Evolutionary conservation across 805 yeast genomes (phyloP).

Genomic region (Torulaspora delbrueckii): DNA sequence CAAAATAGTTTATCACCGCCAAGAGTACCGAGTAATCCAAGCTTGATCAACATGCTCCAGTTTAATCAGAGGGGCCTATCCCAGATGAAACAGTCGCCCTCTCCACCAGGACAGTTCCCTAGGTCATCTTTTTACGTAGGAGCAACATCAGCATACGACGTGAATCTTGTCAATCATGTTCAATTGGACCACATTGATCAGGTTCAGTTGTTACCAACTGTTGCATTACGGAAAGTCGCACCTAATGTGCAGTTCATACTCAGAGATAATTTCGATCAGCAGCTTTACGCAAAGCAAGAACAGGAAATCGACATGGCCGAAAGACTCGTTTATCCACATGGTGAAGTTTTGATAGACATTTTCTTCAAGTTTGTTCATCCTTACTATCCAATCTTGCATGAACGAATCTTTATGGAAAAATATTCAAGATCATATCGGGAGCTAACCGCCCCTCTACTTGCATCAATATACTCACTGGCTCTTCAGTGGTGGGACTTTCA

Average conservation of each 20-base stretch:
- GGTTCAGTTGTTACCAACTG: slow-evolving; percentile 60
- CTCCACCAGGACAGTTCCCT: slow-evolving; percentile 60
- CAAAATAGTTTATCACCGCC: slow-evolving; percentile 1
- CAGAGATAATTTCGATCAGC: slow-evolving; percentile 74
- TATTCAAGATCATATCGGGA: slow-evolving; percentile 88
- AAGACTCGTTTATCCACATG: slow-evolving; percentile 85
- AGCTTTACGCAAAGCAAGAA: slow-evolving; percentile 62
- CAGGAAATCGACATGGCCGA: slow-evolving; percentile 81
- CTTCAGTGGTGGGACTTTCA: slow-evolving; percentile 86
- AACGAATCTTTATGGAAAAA: slow-evolving; percentile 85
- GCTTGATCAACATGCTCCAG: slow-evolving; percentile 4
- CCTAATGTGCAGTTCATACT: slow-evolving; percentile 69
- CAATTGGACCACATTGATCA: slow-evolving; percentile 71
- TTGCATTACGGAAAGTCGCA: slow-evolving; percentile 75
- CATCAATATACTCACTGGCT: slow-evolving; percentile 85
- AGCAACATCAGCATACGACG: slow-evolving; percentile 79
- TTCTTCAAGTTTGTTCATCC: slow-evolving; percentile 88
- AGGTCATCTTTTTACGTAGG: slow-evolving; percentile 87
- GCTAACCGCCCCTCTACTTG: slow-evolving; percentile 83
- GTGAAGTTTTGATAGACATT: slow-evolving; percentile 70
- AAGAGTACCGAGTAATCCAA: slow-evolving; percentile 3
- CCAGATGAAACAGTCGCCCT: slow-evolving; percentile 1
- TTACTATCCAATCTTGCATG: slow-evolving; percentile 84
- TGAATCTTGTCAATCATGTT: slow-evolving; percentile 58
- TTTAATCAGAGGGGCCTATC: slow-evolving; percentile 3